Evolutionary conservation across 345 rosid genomes (phyloP).

Genomic region (Gossypium longicalyx): DNA sequence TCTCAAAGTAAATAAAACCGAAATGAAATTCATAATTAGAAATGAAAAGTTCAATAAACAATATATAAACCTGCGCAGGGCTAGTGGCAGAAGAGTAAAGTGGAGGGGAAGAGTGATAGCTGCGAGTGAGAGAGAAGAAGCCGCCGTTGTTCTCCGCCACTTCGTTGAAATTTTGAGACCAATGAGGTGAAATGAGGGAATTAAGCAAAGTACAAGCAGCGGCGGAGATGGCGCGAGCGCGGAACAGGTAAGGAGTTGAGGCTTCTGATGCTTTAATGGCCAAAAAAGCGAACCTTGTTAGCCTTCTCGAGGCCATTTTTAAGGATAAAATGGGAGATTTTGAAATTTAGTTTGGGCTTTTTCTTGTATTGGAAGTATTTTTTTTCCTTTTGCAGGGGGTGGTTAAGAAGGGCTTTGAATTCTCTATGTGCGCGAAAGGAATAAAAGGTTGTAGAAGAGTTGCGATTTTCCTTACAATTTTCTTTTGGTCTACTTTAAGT

Average conservation of each 20-base stretch:
- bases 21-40: background rate
- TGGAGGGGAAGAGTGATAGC: slow-evolving; percentile 37
- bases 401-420: background rate
- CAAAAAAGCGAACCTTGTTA: slow-evolving; percentile 29
- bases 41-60: background rate
- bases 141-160: slow-evolving; percentile 9
- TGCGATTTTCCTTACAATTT: background rate
- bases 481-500: background rate
- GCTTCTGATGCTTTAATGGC: slow-evolving; percentile 24
- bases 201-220: slow-evolving; percentile 12
- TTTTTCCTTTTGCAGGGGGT: background rate
- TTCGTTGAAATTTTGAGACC: background rate
- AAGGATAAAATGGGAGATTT: background rate
- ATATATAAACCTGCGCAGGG: slow-evolving; percentile 40
- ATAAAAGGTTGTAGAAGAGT: slow-evolving; percentile 29
- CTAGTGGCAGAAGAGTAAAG: slow-evolving; percentile 33
- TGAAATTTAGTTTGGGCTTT: background rate
- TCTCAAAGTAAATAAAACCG: background rate
- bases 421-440: slow-evolving; percentile 8
- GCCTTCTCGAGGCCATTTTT: slow-evolving; percentile 36
- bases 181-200: background rate
- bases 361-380: no score
- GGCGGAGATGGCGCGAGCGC: slow-evolving; percentile 23
- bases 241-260: slow-evolving; percentile 11
- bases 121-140: slow-evolving; percentile 17